Base-by-base conservation (phyloP, 1,139 yeast species). In the Saccharomyces pastorianus region DNA sequence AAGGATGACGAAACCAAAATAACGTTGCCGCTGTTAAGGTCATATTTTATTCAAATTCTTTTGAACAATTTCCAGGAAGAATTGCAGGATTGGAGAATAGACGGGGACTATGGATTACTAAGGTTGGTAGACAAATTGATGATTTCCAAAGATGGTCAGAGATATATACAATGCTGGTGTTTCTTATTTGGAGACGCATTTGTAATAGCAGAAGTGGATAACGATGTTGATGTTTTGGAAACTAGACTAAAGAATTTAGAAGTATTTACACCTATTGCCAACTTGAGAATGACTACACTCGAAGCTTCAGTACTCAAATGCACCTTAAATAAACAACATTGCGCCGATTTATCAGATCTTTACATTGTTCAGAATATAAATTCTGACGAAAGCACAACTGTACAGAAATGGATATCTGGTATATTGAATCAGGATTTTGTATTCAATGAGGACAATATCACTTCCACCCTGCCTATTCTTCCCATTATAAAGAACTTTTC, bases 371-470 rank as follows among this genome's bases (percentile, higher is more conserved):
- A 54, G 48, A 31, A 51, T 8, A 13, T 51, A 11, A 51, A 51
- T 41, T 55, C 58, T 11, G 25, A 38, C 11, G 44, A 17, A 38
- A 38, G 44, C 13, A 38, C 44, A 20, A 38, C 44, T 9, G 23
- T 38, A 38, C 44, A 38, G 58, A 62, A 68, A 57, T 69, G 72
- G 72, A 64, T 67, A 6, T 61, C 69, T 1, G 71, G 64, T 0
- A 51, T 69, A 9, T 54, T 66, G 11, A 60, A 68, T 51, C 53
- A 50, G 6, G 62, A 60, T 4, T 46, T 68, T 9, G 38, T 48
- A 8, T 65, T 68, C 47, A 55, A 60, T 49, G 61, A 60, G 23
- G 29, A 48, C 4, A 57, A 56, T 48, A 59, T 69, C 28, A 65
- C 69, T 2, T 65, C 70, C 1, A 67, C 67, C 1, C 52, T 66